Evolutionary conservation across 768 basidiomycete genomes (phyloP).

Genomic region (Russula dissimulans): DNA sequence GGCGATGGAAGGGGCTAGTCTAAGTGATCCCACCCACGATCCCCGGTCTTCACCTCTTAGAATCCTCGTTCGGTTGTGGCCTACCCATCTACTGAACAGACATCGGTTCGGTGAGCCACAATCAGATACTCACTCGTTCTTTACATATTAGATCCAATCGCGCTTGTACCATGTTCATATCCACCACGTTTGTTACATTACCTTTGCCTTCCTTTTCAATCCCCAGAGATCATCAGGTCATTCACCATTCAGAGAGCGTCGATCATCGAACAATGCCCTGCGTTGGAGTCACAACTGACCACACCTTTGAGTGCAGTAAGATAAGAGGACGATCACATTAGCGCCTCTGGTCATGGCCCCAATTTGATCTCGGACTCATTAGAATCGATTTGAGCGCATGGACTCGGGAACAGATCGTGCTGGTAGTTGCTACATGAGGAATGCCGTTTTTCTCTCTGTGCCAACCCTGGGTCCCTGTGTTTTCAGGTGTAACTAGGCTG

Average conservation of each 20-base stretch:
- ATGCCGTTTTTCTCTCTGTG: background rate
- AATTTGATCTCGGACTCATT: background rate
- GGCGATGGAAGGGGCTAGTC: constrained; percentile 49
- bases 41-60: background rate
- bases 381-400: background rate
- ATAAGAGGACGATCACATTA: background rate
- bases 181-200: background rate
- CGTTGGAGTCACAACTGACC: background rate
- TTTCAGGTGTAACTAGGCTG: background rate
- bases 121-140: background rate
- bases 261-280: background rate
- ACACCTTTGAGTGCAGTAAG: background rate
- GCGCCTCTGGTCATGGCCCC: background rate
- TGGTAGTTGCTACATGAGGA: background rate
- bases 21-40: constrained; percentile 23
- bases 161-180: background rate
- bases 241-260: background rate
- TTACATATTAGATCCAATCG: background rate
- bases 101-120: background rate
- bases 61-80: background rate
- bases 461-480: constrained; percentile 31
- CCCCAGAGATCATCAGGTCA: background rate
- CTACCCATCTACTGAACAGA: background rate
- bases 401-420: background rate
- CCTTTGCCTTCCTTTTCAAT: background rate